These are phyloP conservation scores for Diplocarpon mali DNA, from an alignment of 2,329 filamentous ascomycete genomes.

Conservation along the genomic window DNA sequence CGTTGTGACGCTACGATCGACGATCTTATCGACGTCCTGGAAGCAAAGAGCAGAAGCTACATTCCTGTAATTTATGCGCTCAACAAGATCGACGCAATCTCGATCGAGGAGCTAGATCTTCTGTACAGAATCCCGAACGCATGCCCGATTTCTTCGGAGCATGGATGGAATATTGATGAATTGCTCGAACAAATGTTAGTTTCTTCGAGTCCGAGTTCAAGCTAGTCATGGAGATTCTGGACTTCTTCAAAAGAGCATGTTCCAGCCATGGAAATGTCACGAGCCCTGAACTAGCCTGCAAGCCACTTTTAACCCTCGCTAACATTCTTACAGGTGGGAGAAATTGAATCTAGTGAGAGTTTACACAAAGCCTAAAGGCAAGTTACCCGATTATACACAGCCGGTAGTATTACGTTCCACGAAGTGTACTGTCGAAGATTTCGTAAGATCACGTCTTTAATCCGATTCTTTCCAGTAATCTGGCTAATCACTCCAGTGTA, in stretches of 20 bases:
- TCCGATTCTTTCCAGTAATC: neutral
- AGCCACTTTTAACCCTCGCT: slow-evolving; percentile 6
- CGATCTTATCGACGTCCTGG: slow-evolving; percentile 90
- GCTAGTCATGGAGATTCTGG: too few species aligned
- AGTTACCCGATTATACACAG: slow-evolving; percentile 79
- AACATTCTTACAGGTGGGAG: slow-evolving; percentile 55
- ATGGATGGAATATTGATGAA: slow-evolving; percentile 97
- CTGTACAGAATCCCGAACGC: slow-evolving; percentile 95
- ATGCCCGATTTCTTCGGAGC: slow-evolving; percentile 92
- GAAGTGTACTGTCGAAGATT: slow-evolving; percentile 88
- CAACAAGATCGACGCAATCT: slow-evolving; percentile 98
- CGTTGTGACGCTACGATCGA: slow-evolving; percentile 96
- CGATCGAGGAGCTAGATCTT: slow-evolving; percentile 92
- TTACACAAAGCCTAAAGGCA: slow-evolving; percentile 97
- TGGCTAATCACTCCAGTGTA: slow-evolving; percentile 53
- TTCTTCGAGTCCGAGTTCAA: neutral
- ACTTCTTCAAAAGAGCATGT: too few species aligned
- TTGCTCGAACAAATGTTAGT: slow-evolving; percentile 81
- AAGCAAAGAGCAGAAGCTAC: slow-evolving; percentile 89
- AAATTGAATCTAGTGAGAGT: slow-evolving; percentile 84
- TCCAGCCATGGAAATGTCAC: neutral
- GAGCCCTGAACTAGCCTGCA: neutral
- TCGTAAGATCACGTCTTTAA: slow-evolving; percentile 64
- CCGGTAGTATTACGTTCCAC: slow-evolving; percentile 80
- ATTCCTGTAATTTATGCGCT: slow-evolving; percentile 98